Conservation (phyloP, 441 rosid genomes). For the Brassica hybrid region DNA sequence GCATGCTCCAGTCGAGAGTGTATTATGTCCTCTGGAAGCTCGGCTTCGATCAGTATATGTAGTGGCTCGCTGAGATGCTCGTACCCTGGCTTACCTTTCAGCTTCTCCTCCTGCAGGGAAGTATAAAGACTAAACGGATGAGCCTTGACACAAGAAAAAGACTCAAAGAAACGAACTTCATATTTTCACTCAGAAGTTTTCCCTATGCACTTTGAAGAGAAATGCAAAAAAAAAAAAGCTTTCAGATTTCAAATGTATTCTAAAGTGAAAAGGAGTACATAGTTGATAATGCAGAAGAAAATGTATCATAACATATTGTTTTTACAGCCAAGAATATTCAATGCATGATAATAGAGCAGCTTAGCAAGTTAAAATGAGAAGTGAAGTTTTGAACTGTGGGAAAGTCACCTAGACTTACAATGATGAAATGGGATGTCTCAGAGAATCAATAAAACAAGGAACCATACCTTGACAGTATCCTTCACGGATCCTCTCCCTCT, state of each 20-base stretch:
- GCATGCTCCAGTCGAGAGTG: slow-evolving; percentile 80
- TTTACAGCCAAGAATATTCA: not conserved
- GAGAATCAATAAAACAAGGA: not conserved
- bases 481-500: slow-evolving; percentile 96
- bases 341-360: not conserved
- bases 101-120: slow-evolving; percentile 76
- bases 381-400: slow-evolving; percentile 8
- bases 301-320: not conserved
- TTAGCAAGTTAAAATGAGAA: not conserved
- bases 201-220: not conserved
- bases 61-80: slow-evolving; percentile 92
- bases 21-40: slow-evolving; percentile 81
- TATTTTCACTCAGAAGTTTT: slow-evolving; percentile 4
- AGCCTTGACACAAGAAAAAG: not conserved
- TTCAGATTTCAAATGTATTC: not conserved
- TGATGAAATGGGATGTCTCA: not conserved
- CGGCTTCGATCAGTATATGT: slow-evolving; percentile 92
- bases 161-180: not conserved
- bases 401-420: not conserved
- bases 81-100: slow-evolving; percentile 93
- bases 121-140: slow-evolving; percentile 6
- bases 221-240: not conserved
- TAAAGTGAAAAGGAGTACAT: not conserved
- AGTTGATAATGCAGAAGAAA: slow-evolving; percentile 17
- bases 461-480: slow-evolving; percentile 79